Evolutionary conservation across 2,329 filamentous ascomycete species (phyloP).

Genomic region (Aspergillus sergii): DNA sequence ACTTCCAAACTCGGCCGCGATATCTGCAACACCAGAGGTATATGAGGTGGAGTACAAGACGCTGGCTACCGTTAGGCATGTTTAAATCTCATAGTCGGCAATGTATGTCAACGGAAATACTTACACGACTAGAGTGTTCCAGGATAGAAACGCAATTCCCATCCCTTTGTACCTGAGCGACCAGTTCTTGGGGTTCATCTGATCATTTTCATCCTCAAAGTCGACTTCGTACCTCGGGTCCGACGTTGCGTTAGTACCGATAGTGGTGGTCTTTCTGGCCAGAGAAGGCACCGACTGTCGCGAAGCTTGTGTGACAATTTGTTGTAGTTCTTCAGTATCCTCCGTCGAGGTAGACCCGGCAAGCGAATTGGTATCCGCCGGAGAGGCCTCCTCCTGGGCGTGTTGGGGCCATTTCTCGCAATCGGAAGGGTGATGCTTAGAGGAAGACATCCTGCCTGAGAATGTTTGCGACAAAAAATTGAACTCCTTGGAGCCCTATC

Average conservation of each 20-base stretch:
- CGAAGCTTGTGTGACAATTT: slow-evolving; percentile 32
- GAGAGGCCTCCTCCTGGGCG: slow-evolving; percentile 14
- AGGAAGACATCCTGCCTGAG: slow-evolving; percentile 24
- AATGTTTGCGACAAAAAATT: background rate
- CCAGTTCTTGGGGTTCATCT: slow-evolving; percentile 71
- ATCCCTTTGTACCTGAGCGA: slow-evolving; percentile 59
- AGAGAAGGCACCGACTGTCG: slow-evolving; percentile 37
- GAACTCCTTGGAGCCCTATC: background rate
- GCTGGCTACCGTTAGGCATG: slow-evolving; percentile 24
- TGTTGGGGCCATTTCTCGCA: slow-evolving; percentile 25
- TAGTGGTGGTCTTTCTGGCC: slow-evolving; percentile 47
- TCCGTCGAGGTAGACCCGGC: slow-evolving; percentile 29
- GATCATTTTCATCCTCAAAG: slow-evolving; percentile 65
- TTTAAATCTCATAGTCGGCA: background rate
- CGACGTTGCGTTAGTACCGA: slow-evolving; percentile 48
- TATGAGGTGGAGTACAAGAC: slow-evolving; percentile 80
- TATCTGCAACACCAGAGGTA: slow-evolving; percentile 69
- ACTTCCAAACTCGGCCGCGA: slow-evolving; percentile 66
- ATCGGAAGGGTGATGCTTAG: slow-evolving; percentile 13
- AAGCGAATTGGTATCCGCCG: slow-evolving; percentile 30
- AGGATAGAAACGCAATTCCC: slow-evolving; percentile 59
- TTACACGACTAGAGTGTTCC: slow-evolving; percentile 59
- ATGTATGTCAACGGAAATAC: slow-evolving; percentile 17
- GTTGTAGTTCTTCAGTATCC: slow-evolving; percentile 23
- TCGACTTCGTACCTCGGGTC: slow-evolving; percentile 72